A percentile compares a stretch with the other conserved stretches of the same genome.
These are phyloP conservation scores for Clathrospora elynae DNA, from an alignment of 2,329 filamentous ascomycete genomes.

Conservation along the genomic window DNA sequence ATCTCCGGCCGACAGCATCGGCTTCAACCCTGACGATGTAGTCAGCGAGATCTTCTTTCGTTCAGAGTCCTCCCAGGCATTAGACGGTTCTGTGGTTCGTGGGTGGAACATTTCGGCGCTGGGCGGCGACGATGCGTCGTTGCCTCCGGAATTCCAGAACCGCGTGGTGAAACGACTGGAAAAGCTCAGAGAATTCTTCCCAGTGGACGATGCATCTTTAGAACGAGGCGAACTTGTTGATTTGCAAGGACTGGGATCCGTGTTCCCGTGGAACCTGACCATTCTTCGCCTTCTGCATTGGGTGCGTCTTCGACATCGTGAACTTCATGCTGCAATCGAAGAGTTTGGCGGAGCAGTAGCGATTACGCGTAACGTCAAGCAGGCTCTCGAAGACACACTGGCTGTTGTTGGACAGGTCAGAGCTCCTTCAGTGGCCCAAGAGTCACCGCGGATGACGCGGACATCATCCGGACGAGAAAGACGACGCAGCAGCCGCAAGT, in stretches of 20 bases:
- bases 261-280: slow-evolving; percentile 59
- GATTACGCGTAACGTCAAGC: slow-evolving; percentile 44
- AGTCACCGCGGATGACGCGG: slow-evolving; percentile 32
- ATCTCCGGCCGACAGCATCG: slow-evolving; percentile 33
- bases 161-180: slow-evolving; percentile 48
- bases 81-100: slow-evolving; percentile 25
- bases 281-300: slow-evolving; percentile 54
- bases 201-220: slow-evolving; percentile 38
- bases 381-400: slow-evolving; percentile 23
- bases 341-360: slow-evolving; percentile 51
- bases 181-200: slow-evolving; percentile 46
- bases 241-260: slow-evolving; percentile 50
- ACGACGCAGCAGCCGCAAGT: slow-evolving; percentile 39
- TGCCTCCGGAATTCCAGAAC: slow-evolving; percentile 45
- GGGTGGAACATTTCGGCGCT: slow-evolving; percentile 47
- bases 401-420: slow-evolving; percentile 8
- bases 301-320: slow-evolving; percentile 51
- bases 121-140: slow-evolving; percentile 43
- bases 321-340: slow-evolving; percentile 53
- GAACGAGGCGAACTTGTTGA: slow-evolving; percentile 45
- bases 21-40: slow-evolving; percentile 49
- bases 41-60: slow-evolving; percentile 52
- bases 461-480: slow-evolving; percentile 35
- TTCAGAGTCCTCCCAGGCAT: slow-evolving; percentile 19
- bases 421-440: slow-evolving; percentile 7